Evolutionary conservation across 2,329 filamentous ascomycete species (phyloP).

Genomic region (Penicillium occitanis): DNA sequence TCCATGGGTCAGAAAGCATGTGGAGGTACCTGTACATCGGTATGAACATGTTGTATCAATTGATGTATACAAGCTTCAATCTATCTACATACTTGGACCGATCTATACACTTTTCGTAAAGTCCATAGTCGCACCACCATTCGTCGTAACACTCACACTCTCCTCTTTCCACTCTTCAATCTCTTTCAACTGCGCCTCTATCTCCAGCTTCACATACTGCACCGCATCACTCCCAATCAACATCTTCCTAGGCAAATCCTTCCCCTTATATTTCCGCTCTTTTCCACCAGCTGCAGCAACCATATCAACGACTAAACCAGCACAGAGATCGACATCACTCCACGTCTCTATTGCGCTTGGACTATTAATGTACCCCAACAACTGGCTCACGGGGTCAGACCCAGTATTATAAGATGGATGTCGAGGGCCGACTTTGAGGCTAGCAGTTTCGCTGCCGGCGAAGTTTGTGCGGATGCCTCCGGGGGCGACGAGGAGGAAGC

Average conservation of each 20-base stretch:
- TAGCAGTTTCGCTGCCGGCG: not conserved
- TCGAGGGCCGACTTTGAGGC: not conserved
- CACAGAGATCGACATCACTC: constrained; percentile 25
- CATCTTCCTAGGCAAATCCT: constrained; percentile 21
- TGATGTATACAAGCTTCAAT: not conserved
- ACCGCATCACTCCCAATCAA: constrained; percentile 24
- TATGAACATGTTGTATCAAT: not conserved
- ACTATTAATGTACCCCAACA: constrained; percentile 23
- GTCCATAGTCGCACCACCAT: constrained; percentile 5
- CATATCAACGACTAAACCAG: constrained; percentile 23
- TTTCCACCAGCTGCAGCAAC: constrained; percentile 15
- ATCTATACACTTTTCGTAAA: not conserved
- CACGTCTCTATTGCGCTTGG: constrained; percentile 19
- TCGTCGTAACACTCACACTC: constrained; percentile 21
- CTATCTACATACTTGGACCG: no score
- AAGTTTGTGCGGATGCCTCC: constrained; percentile 21
- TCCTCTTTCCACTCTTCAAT: constrained; percentile 23
- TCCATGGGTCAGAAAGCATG: not conserved
- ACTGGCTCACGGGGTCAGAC: constrained; percentile 11
- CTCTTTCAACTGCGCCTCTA: constrained; percentile 22
- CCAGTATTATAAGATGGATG: constrained; percentile 15
- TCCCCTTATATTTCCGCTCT: not conserved
- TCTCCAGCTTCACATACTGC: constrained; percentile 20
- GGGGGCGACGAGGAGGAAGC: constrained; percentile 29
- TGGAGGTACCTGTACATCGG: not conserved